A percentile compares a stretch with the other conserved stretches of the same genome.
Evolutionary conservation across 2,329 filamentous ascomycete genomes (phyloP).

Genomic region (Alternaria ventricosa): DNA sequence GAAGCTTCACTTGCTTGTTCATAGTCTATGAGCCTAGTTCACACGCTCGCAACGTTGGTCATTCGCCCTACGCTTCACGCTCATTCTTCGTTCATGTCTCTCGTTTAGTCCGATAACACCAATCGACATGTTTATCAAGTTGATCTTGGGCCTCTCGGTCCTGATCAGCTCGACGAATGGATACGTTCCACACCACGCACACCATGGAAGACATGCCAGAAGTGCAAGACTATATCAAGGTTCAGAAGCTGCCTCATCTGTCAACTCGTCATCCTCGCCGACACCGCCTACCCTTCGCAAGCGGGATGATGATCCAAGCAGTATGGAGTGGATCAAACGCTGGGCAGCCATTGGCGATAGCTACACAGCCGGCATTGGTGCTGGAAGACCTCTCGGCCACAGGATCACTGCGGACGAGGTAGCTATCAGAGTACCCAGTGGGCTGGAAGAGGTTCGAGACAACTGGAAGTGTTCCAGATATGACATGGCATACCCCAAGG

Average conservation of each 20-base stretch:
- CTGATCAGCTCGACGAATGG: not conserved
- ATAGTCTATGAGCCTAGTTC: not conserved
- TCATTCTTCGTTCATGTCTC: not conserved
- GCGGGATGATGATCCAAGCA: not conserved
- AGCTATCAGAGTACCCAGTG: not conserved
- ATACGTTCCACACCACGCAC: not conserved
- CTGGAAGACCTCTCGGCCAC: not conserved
- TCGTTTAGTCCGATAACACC: not conserved
- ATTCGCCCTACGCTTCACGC: not conserved
- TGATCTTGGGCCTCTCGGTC: not conserved
- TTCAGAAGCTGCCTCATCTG: not conserved
- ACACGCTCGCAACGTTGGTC: not conserved
- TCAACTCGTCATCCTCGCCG: not conserved
- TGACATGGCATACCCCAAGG: slow-evolving; percentile 6
- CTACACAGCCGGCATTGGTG: slow-evolving; percentile 4
- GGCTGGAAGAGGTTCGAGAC: not conserved
- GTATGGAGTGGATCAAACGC: slow-evolving; percentile 5
- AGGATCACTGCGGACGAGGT: not conserved
- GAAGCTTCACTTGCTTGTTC: not conserved
- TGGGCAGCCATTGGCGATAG: slow-evolving; percentile 8
- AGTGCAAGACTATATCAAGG: not conserved
- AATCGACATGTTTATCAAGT: not conserved
- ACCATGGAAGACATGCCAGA: not conserved
- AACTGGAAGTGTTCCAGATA: slow-evolving; percentile 5
- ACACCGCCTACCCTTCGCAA: not conserved